Conservation (phyloP, 352 stramenopile species). For the Globisporangium camurandrum region DNA sequence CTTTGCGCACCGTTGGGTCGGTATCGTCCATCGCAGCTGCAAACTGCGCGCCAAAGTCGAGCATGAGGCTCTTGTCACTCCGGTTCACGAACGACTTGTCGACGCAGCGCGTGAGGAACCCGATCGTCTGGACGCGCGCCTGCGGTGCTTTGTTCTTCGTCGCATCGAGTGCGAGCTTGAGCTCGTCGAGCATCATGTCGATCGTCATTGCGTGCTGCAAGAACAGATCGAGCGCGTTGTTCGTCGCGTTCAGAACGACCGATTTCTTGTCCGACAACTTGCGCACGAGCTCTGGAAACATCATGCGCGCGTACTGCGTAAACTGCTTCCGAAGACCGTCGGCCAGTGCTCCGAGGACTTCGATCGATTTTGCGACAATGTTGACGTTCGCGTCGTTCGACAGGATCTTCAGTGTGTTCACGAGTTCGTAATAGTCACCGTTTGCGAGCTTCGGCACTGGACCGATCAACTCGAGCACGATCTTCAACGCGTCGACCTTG, state of each 20-base stretch:
- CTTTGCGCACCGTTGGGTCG: constrained; percentile 74
- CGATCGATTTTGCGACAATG: constrained; percentile 79
- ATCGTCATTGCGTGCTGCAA: constrained; percentile 76
- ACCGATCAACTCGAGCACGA: constrained; percentile 77
- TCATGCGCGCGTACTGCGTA: constrained; percentile 55
- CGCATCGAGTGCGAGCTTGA: constrained; percentile 58
- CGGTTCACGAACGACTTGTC: constrained; percentile 65
- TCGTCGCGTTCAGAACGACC: constrained; percentile 72
- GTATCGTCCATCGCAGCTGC: constrained; percentile 60
- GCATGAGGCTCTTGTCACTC: constrained; percentile 48
- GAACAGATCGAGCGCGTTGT: constrained; percentile 78
- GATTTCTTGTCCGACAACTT: constrained; percentile 88
- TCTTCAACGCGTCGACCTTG: constrained; percentile 81
- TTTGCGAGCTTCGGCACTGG: constrained; percentile 80
- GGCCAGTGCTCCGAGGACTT: constrained; percentile 68
- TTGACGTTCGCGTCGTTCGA: constrained; percentile 85
- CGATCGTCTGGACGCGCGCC: constrained; percentile 67
- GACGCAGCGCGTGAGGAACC: constrained; percentile 58
- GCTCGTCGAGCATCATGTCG: constrained; percentile 84
- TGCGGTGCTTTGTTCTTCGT: constrained; percentile 80
- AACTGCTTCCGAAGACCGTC: constrained; percentile 82
- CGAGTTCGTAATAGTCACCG: constrained; percentile 82
- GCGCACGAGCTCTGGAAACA: constrained; percentile 74
- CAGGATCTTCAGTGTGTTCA: constrained; percentile 73
- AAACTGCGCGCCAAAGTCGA: constrained; percentile 60